Evolutionary conservation across 2,329 filamentous ascomycete genomes (phyloP).

Genomic region (Zymoseptoria brevis): DNA sequence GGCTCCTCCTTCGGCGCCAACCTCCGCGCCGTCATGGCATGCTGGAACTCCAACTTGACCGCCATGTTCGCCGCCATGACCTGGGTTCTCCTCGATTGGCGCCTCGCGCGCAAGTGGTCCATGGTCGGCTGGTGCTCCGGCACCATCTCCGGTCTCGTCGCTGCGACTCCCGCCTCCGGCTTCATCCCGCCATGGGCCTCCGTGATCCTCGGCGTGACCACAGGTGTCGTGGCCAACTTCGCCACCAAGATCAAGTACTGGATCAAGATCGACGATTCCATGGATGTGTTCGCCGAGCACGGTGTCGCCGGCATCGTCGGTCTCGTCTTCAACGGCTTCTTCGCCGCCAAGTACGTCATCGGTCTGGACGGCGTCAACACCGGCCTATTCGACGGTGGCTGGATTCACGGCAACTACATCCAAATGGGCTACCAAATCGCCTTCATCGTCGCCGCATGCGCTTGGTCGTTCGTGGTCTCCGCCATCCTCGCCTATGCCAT

Average conservation of each 20-base stretch:
- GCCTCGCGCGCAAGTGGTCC: slow-evolving; percentile 88
- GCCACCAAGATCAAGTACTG: slow-evolving; percentile 74
- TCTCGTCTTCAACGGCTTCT: slow-evolving; percentile 68
- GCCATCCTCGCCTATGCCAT: slow-evolving; percentile 66
- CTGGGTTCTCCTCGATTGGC: slow-evolving; percentile 94
- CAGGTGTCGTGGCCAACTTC: slow-evolving; percentile 70
- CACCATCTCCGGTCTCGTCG: slow-evolving; percentile 76
- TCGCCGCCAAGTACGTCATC: slow-evolving; percentile 62
- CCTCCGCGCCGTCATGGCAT: slow-evolving; percentile 89
- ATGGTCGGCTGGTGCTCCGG: slow-evolving; percentile 91
- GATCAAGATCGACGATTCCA: slow-evolving; percentile 75
- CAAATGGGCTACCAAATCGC: slow-evolving; percentile 74
- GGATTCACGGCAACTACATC: slow-evolving; percentile 65
- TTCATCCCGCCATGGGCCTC: slow-evolving; percentile 64
- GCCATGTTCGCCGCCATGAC: slow-evolving; percentile 87
- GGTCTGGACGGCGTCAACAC: slow-evolving; percentile 71
- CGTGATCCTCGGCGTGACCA: slow-evolving; percentile 52
- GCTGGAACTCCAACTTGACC: slow-evolving; percentile 94
- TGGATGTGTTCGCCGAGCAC: slow-evolving; percentile 89
- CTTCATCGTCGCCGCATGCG: slow-evolving; percentile 59
- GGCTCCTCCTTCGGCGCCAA: slow-evolving; percentile 74
- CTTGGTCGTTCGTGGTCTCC: slow-evolving; percentile 66
- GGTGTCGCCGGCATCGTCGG: slow-evolving; percentile 75
- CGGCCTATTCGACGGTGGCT: slow-evolving; percentile 49
- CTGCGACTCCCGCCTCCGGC: slow-evolving; percentile 76